Evolutionary conservation across 768 basidiomycete species (phyloP), one percentile per base, ranked within the genome.

Genomic region (Hemileccinum impolitum): DNA sequence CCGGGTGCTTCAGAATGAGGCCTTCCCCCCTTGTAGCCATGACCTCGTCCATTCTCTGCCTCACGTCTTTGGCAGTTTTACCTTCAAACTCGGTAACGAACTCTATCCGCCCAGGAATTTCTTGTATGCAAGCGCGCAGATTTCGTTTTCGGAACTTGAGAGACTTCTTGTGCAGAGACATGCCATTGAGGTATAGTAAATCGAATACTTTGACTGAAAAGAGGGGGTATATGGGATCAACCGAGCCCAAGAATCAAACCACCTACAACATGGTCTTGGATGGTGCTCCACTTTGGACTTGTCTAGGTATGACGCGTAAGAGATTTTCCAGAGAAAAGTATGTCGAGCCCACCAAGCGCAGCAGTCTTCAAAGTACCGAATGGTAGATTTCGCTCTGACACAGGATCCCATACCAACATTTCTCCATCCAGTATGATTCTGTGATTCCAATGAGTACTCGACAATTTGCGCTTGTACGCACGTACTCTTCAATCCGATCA

Each of bases 331-430:
- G 39, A 36, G 4, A 35, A 48, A 34, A n/a, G 18, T 7, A 3
- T 3, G 43, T 12, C 13, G 1, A 26, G n/a, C 15, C 53, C 50
- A 92, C 91, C 89, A 14, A 87, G 72, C 0, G 94, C 94, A 37
- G 93, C 92, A 0, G 93, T 90, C 69, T 99, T 99, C 43, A 99
- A 72, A 0, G 84, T 89, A 2, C 96, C 96, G 53, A 99, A 98
- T 0, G 95, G 91, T 17, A 96, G 72, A 60, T 91, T 90, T 18
- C 90, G 82, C 58, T 87, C 85, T 1, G 90, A 84, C 3, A 87
- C 75, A 0, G 95, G 95, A 67, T 98, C 96, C 89, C 90, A 98
- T 3, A 97, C 95, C 28, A 99, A 72, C 95, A 99, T 98, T 66
- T 99, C 96, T 0, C 96, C 96, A 57, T 99, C 96, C 13, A 99